Conservation (phyloP, 176 grass and related monocot genomes). For the Microstegium vimineum region DNA sequence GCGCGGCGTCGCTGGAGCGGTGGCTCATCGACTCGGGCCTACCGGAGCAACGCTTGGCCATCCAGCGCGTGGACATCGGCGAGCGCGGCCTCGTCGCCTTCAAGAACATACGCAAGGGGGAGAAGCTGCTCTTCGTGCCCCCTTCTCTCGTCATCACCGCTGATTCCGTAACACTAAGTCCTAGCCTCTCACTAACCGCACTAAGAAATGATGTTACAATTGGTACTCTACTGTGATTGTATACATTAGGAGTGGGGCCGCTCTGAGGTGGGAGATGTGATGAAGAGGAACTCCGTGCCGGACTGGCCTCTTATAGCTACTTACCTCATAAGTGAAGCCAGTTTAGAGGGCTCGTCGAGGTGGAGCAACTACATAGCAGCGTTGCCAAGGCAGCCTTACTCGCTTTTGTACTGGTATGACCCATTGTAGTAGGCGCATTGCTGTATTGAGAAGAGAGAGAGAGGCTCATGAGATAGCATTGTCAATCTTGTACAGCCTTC, state of each 20-base stretch:
- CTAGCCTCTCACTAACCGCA: background rate
- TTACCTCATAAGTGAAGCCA: constrained; percentile 95
- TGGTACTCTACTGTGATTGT: background rate
- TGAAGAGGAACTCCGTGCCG: constrained; percentile 80
- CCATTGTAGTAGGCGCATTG: background rate
- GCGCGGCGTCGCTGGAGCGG: constrained; percentile 63
- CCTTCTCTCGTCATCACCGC: constrained; percentile 82
- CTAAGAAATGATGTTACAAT: background rate
- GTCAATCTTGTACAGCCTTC: constrained; percentile 63
- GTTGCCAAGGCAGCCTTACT: constrained; percentile 93
- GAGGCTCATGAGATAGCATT: constrained; percentile 30
- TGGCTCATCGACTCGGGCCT: constrained; percentile 83
- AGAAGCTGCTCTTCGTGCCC: constrained; percentile 98
- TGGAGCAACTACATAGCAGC: constrained; percentile 92
- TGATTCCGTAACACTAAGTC: constrained; percentile 58
- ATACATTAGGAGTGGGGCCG: constrained; percentile 65
- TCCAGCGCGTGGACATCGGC: constrained; percentile 71
- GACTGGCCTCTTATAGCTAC: constrained; percentile 95
- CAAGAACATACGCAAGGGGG: constrained; percentile 84
- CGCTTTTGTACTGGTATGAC: constrained; percentile 89
- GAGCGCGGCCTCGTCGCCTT: constrained; percentile 91
- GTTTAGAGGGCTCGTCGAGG: constrained; percentile 54
- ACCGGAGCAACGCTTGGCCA: constrained; percentile 67
- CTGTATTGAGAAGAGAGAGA: background rate
- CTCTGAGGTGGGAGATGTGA: constrained; percentile 58